Base-by-base conservation (phyloP, 306 rosid species). In the Citrullus colocynthis region DNA sequence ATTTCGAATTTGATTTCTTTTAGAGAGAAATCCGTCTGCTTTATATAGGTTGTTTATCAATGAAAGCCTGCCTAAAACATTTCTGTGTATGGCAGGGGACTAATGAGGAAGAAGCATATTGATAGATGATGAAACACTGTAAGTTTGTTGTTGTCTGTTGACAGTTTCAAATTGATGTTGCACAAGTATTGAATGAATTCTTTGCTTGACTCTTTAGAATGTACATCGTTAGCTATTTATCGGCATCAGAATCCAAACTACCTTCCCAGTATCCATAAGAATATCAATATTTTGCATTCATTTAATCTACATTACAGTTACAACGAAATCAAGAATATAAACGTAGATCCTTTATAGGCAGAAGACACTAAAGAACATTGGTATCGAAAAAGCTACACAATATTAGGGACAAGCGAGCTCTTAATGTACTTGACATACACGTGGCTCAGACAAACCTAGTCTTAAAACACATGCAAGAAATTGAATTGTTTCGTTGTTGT, bases 1-100 rank as follows among this genome's bases (percentile, higher is more conserved):
- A 95, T 90, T 92, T 95, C 56, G 97, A 95, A 84, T 95, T 95
- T 81, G 99, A 95, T 90, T 95, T 95, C 97, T 92, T 90, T 89
- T 95, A 95, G 97, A 52, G 69, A 55, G 80, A 81, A 75, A 67
- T 69, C 81, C 24, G 82, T 84, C 74, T 78, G 74, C 49, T 54
- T 75, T 56, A 48, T 28, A 73, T 15, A 49, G 15, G 76, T 49
- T 73, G 13, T 73, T 73, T 24, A 42, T 45, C 60, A 51, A 8
- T 30, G 77, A 30, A 86, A 80, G 85, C 85, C 81, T 81, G 86
- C 85, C 85, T 84, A 86, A 80, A 82, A 84, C 82, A 86, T 81
- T 82, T 83, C 86, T 87, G 85, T 82, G 83, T 28, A 49, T 73
- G 84, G 80, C 80, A 82, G 79, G 74, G 60, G 44, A 73, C 13